Evolutionary conservation across 2,329 filamentous ascomycete genomes (phyloP), one percentile per base, ranked within the genome.

Genomic region (Penicillium brasilianum): DNA sequence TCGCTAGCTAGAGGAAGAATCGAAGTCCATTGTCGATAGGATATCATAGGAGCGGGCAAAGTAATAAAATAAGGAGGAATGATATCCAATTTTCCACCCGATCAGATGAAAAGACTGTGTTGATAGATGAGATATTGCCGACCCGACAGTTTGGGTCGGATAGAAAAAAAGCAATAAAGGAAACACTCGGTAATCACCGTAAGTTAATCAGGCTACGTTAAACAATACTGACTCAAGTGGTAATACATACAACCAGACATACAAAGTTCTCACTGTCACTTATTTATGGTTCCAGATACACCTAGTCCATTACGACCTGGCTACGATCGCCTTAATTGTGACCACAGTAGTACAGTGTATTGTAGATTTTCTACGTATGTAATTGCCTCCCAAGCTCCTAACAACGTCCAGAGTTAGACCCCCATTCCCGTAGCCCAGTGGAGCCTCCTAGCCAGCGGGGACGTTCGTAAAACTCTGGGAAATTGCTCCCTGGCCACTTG

Each of bases 91-190:
- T 34, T 18, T 50, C n/a, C 9, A 20, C 28, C 30, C 20, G 48
- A 34, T 50, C 48, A 34, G n/a, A 10, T n/a, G 30, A n/a, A 34
- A 49, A 28, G 13, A 10, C 30, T 20, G 39, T n/a, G 43, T 30
- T 20, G 49, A 59, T 60, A 51, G 53, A 49, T 50, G 48, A 37
- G 39, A 62, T 57, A 49, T 46, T 25, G 22, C 25, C 9, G 46
- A 60, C 57, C 60, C 57, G 36, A 16, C 34, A 46, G 49, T 32
- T n/a, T 18, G 48, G 48, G 28, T 4, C 30, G n/a, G 48, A 9
- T 2, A 20, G 13, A n/a, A 28, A 18, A 34, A 34, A 50, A 34
- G 28, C 48, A 50, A 34, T 14, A 14, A 50, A 34, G 18, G 10
- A 18, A 20, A 34, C n/a, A 34, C 9, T 22, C 13, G 7, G 43